Conservation (phyloP, 2,329 filamentous ascomycete species). For the Botryosphaeria dothidea region DNA sequence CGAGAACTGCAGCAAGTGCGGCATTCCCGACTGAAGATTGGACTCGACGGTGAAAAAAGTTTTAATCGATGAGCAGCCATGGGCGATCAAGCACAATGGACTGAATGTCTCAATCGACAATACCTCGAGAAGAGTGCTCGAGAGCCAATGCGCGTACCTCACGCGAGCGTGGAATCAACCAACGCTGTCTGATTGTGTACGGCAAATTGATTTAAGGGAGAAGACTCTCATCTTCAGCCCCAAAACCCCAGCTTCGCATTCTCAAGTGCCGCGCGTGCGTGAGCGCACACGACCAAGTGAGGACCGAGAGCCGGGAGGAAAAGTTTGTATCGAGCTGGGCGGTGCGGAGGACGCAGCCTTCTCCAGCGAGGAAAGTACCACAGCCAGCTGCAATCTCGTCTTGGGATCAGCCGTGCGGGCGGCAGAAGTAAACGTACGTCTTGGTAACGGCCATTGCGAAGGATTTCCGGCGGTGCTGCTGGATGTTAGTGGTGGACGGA, state of each 20-base stretch:
- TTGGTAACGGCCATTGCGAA: constrained; percentile 57
- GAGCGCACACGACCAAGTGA: constrained; percentile 33
- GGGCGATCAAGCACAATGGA: constrained; percentile 23
- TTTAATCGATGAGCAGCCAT: constrained; percentile 73
- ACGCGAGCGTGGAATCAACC: constrained; percentile 9
- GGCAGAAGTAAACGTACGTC: constrained; percentile 54
- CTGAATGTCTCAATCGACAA: constrained; percentile 71
- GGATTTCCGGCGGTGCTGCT: constrained; percentile 37
- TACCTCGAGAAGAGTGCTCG: constrained; percentile 59
- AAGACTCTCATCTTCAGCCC: constrained; percentile 69
- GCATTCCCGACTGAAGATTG: constrained; percentile 83
- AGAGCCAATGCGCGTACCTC: constrained; percentile 52
- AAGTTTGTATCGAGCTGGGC: constrained; percentile 71
- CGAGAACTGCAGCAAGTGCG: constrained; percentile 91
- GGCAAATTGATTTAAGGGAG: constrained; percentile 67
- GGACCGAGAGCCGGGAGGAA: constrained; percentile 57
- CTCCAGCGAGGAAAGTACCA: constrained; percentile 79
- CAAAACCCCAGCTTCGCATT: constrained; percentile 72
- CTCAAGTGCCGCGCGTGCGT: constrained; percentile 40
- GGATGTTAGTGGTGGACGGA: constrained; percentile 41
- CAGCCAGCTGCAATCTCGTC: constrained; percentile 52
- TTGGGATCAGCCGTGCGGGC: constrained; percentile 31
- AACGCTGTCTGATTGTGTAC: constrained; percentile 31
- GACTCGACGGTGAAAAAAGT: constrained; percentile 67
- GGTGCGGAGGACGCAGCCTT: constrained; percentile 49